Conservation (phyloP, 148 eudicot species). For the Rhododendron mucronatum region DNA sequence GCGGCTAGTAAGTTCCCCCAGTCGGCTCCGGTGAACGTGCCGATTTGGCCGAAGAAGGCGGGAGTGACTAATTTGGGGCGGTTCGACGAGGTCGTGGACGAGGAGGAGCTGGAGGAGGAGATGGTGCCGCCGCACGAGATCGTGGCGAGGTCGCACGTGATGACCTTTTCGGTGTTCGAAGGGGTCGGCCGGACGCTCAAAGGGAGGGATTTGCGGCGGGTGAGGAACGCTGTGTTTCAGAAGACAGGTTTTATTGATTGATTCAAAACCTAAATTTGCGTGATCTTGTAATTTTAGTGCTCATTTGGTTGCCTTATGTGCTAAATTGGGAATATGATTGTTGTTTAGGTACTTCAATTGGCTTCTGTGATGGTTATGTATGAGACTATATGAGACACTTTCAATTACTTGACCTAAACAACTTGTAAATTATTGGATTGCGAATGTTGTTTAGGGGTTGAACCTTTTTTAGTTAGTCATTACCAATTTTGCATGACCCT, state of each 20-base stretch:
- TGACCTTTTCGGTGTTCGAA: conserved; percentile 67
- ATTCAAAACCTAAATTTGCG: not conserved
- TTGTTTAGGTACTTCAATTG: conserved; percentile 4
- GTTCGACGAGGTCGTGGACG: conserved; percentile 20
- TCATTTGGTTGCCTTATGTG: not conserved
- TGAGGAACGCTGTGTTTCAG: conserved; percentile 63
- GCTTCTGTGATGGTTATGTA: not conserved
- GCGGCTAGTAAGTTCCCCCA: conserved; percentile 28
- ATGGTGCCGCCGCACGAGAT: conserved; percentile 83
- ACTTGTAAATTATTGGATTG: not conserved
- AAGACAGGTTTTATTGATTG: conserved; percentile 66
- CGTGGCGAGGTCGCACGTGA: conserved; percentile 54
- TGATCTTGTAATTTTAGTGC: not conserved
- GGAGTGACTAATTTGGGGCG: not conserved
- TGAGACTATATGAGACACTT: not conserved
- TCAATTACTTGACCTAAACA: not conserved
- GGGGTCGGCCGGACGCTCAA: conserved; percentile 73
- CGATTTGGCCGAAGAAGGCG: conserved; percentile 43
- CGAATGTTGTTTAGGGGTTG: not conserved
- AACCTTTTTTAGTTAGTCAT: not conserved
- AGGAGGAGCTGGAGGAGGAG: conserved; percentile 28
- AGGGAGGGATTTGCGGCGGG: conserved; percentile 57
- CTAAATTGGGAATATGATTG: not conserved
- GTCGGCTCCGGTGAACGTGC: conserved; percentile 71
- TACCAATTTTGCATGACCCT: not conserved